Percentiles rank a stretch among this genome's conserved stretches.
Conservation (phyloP, 331 rosid species). For the Rosa hybrid region DNA sequence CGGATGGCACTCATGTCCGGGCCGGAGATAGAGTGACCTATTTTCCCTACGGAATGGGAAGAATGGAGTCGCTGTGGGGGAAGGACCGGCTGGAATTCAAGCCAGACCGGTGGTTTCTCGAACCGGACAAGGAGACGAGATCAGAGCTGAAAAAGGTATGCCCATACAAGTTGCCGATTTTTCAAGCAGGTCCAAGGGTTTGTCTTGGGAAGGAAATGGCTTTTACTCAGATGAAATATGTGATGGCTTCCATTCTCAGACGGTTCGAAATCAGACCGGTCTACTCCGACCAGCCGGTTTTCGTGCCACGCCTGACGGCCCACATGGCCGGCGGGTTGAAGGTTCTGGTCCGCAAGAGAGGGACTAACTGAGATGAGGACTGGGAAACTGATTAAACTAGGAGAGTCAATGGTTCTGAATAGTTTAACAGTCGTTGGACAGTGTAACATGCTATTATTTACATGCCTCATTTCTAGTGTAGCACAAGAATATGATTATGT, state of each 20-base stretch:
- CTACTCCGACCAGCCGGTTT: slow-evolving; percentile 45
- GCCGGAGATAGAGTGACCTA: slow-evolving; percentile 88
- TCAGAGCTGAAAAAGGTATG: slow-evolving; percentile 44
- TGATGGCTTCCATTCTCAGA: slow-evolving; percentile 60
- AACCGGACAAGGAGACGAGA: slow-evolving; percentile 35
- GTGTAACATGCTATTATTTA: slow-evolving; percentile 27
- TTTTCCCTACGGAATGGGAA: slow-evolving; percentile 93
- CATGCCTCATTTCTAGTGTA: slow-evolving; percentile 21
- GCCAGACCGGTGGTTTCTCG: slow-evolving; percentile 74
- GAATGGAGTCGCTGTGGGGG: slow-evolving; percentile 89
- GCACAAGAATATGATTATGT: slow-evolving; percentile 7
- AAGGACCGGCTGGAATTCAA: slow-evolving; percentile 67
- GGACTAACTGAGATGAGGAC: slow-evolving; percentile 3
- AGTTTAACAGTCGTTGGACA: slow-evolving; percentile 12
- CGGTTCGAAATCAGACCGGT: slow-evolving; percentile 50
- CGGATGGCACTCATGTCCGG: slow-evolving; percentile 60
- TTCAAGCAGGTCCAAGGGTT: slow-evolving; percentile 96
- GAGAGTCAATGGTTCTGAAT: slow-evolving; percentile 15
- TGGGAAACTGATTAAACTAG: slow-evolving; percentile 3
- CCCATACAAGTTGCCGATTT: slow-evolving; percentile 65
- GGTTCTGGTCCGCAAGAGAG: slow-evolving; percentile 55
- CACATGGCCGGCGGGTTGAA: slow-evolving; percentile 91
- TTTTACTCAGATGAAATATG: slow-evolving; percentile 75
- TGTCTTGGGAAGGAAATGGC: slow-evolving; percentile 94
- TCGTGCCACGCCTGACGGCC: slow-evolving; percentile 86